Evolutionary conservation across 2,329 filamentous ascomycete species (phyloP), one percentile per base, ranked within the genome.

Genomic region (Fusarium continuum): DNA sequence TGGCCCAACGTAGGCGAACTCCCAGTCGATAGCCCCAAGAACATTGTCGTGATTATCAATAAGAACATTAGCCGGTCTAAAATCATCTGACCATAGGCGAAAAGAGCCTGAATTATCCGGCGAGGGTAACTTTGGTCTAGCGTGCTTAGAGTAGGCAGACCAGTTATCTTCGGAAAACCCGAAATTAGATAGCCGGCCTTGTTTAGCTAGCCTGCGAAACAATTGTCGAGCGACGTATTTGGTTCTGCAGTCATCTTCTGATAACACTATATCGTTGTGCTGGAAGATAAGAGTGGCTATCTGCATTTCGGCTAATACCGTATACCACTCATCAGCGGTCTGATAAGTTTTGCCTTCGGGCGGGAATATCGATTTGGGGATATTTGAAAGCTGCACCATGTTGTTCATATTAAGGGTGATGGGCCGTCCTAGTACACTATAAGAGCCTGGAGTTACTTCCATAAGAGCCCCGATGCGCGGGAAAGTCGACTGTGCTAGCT

Each of bases 371-470:
- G 49, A 47, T 4, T 16, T 17, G 0, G 71, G 71, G 13, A 74
- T 68, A 16, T 72, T 73, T 3, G 64, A 63, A 10, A 73, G 55
- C 8, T 60, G 68, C 28, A 76, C 53, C 53, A 78, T 69, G 45
- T 79, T 74, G 55, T 75, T 81, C 77, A 82, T 81, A 46, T 79
- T 78, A 1, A 75, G 68, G 2, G 76, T 78, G 3, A 82, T 54
- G 3, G 78, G 79, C 13, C 77, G 72, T 26, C 67, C 66, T 5
- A 46, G 56, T 6, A 77, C 72, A 26, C 60, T 38, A 69, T 71
- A 75, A 3, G 29, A 64, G n/a, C 70, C 67, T 6, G 70, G 51
- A 3, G 63, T 61, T 2, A 59, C 43, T 50, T 77, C 64, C 22
- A 58, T 43, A 1, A 82, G 66, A 20, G 73, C 75, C 10, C 79